Evolutionary conservation across 2,329 filamentous ascomycete genomes (phyloP), one percentile per base, ranked within the genome.

Genomic region (Neonectria faginata): DNA sequence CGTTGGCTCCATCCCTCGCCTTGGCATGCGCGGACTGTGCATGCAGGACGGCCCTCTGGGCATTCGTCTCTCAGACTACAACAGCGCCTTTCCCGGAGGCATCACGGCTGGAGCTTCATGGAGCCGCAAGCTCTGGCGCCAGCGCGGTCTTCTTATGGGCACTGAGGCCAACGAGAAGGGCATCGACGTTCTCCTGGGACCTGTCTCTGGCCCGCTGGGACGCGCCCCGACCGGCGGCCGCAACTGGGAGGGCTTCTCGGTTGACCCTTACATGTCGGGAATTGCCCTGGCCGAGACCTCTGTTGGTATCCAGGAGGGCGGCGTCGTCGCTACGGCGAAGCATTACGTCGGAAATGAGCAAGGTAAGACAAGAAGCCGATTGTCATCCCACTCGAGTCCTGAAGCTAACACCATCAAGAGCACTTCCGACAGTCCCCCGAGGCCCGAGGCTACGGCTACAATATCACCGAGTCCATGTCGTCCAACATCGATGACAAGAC

Each of bases 41-140:
- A 82, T 96, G 83, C 93, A 97, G 74, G 94, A 97, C 76, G 90
- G 91, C 3, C 94, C 94, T 6, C 83, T 96, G 1, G 94, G 94
- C 65, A 83, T 97, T 61, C 91, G 94, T 57, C 86, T 90, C 62
- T 82, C 87, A 69, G 93, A 97, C 78, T 95, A 91, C 78, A 89
- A 89, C 74, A 95, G 92, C 39, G 94, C 91, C 1, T 97, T 97
- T 77, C 87, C 92, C 0, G 89, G 91, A 0, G 93, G 92, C 52
- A 84, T 94, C 70, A 94, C 92, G 6, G 87, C 92, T 31, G 94
- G 91, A 14, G 92, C 93, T n/a, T 92, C 93, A 0, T 97, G 91
- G 85, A 91, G 94, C 77, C 88, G 91, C 62, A 78, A 82, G 12
- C 84, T 97, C 31, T 90, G 94, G 75, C 80, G 81, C 62, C 78